Evolutionary conservation across 2,329 filamentous ascomycete genomes (phyloP).

Genomic region (Xylaria sp.): DNA sequence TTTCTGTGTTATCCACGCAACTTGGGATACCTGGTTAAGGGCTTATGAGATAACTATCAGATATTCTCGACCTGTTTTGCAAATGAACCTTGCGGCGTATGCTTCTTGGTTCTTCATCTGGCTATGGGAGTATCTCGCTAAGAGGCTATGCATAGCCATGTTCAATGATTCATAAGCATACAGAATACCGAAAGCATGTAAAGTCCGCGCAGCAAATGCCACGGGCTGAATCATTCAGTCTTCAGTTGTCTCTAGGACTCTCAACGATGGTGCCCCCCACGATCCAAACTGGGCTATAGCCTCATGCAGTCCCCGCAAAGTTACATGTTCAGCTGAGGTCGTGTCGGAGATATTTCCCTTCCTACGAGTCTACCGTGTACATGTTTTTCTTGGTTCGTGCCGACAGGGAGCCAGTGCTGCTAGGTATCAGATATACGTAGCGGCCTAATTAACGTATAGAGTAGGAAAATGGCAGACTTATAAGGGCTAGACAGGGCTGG

Average conservation of each 20-base stretch:
- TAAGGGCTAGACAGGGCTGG: too few species aligned
- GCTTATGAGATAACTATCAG: neutral
- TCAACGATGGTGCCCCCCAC: neutral
- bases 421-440: neutral
- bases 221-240: neutral
- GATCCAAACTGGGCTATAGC: neutral
- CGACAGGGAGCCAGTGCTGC: neutral
- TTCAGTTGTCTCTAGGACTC: neutral
- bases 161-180: neutral
- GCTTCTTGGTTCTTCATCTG: too few species aligned
- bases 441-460: too few species aligned
- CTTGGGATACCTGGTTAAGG: neutral
- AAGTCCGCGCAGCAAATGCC: neutral
- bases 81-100: too few species aligned
- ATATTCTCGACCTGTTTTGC: neutral
- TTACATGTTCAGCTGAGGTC: conserved; percentile 24
- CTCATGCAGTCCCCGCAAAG: conserved; percentile 12
- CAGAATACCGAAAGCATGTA: neutral
- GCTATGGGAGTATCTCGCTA: neutral
- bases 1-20: neutral
- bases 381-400: neutral
- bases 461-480: neutral
- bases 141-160: neutral
- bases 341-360: conserved; percentile 27
- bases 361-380: neutral